Percentiles rank a stretch among this genome's conserved stretches.
phyloP scores from a whole-genome alignment of 805 yeast genomes.

The Dipodascus geniculatus region DNA sequence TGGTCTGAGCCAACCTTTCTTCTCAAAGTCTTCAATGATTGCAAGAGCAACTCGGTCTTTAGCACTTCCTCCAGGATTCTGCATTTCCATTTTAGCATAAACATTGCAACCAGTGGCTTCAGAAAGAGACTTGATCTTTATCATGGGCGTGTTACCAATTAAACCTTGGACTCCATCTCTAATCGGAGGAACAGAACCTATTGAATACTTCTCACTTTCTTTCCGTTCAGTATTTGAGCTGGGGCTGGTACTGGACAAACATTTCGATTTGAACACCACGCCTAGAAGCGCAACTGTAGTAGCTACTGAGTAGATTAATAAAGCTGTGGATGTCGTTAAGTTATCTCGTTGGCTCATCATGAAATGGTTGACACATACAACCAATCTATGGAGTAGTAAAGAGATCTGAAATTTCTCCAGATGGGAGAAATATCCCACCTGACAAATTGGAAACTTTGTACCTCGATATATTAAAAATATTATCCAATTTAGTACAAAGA shows the following conservation, averaged over 20 bases:
- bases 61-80: constrained; percentile 92
- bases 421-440: background rate
- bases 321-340: background rate
- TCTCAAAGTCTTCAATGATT: constrained; percentile 60
- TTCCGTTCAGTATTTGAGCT: background rate
- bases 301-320: background rate
- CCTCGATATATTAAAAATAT: too few species aligned
- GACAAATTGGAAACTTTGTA: too few species aligned
- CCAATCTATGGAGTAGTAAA: too few species aligned
- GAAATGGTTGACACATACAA: too few species aligned
- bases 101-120: constrained; percentile 66
- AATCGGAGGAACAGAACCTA: constrained; percentile 3
- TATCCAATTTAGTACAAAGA: background rate
- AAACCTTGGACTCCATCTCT: constrained; percentile 57
- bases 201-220: background rate
- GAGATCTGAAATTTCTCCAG: too few species aligned
- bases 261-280: background rate
- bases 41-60: constrained; percentile 90
- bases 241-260: background rate
- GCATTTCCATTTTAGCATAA: constrained; percentile 74
- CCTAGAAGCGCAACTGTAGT: background rate
- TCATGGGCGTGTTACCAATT: constrained; percentile 85
- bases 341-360: background rate
- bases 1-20: constrained; percentile 43
- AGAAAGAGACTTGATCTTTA: constrained; percentile 61